Evolutionary conservation across 2,329 filamentous ascomycete genomes (phyloP).

Genomic region (Cryphonectria parasitica): DNA sequence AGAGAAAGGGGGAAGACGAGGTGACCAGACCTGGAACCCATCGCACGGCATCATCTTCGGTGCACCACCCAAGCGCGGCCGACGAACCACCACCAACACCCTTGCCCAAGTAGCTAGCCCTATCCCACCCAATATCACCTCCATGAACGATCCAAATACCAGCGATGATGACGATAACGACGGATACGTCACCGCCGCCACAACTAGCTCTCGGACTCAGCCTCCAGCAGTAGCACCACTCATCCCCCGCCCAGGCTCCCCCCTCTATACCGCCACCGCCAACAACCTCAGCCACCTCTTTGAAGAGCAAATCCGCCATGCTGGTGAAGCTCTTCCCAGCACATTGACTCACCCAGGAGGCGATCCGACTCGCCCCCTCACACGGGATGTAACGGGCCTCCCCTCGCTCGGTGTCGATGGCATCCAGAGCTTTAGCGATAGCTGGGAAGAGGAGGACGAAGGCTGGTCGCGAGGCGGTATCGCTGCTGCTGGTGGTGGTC

Average conservation of each 20-base stretch:
- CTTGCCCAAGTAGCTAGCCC: background rate
- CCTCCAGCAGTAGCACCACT: background rate
- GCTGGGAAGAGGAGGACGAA: no score
- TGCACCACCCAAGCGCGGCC: background rate
- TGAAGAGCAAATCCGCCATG: background rate
- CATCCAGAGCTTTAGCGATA: background rate
- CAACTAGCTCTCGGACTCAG: background rate
- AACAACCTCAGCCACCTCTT: background rate
- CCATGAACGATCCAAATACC: background rate
- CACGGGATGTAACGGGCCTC: background rate
- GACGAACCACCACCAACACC: background rate
- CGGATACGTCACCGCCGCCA: background rate
- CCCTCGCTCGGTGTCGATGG: background rate
- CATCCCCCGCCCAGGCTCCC: background rate
- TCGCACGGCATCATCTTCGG: background rate
- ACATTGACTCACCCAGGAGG: background rate
- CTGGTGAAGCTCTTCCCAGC: background rate
- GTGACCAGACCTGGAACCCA: background rate
- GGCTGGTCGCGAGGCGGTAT: background rate
- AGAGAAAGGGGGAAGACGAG: background rate
- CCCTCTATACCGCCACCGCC: background rate
- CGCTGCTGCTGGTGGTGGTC: background rate
- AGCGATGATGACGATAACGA: background rate
- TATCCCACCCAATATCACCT: background rate
- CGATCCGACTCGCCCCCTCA: background rate